Conservation (phyloP, 352 stramenopile species). For the Globisporangium solare region DNA sequence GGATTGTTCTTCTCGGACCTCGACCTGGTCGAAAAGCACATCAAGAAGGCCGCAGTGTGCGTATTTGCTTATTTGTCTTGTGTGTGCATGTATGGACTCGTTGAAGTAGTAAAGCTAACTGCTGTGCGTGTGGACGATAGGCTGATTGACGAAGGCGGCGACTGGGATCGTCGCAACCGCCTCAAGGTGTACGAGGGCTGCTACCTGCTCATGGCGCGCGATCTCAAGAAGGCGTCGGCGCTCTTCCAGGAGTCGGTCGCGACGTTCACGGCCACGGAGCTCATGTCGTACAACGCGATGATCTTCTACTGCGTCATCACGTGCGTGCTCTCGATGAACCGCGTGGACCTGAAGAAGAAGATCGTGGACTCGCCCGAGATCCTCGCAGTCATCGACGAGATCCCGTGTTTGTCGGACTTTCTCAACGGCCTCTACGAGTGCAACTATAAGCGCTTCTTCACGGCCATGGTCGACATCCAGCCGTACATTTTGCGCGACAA, state of each 20-base stretch:
- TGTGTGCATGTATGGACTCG: slow-evolving; percentile 1
- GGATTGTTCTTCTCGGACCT: slow-evolving; percentile 86
- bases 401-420: slow-evolving; percentile 78
- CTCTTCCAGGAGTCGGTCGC: slow-evolving; percentile 96
- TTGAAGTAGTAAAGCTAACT: background rate
- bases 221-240: slow-evolving; percentile 92
- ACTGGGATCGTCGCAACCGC: slow-evolving; percentile 98
- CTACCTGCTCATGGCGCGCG: slow-evolving; percentile 89
- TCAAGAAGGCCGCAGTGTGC: slow-evolving; percentile 84
- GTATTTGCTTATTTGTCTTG: slow-evolving; percentile 7
- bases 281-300: slow-evolving; percentile 97
- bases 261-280: slow-evolving; percentile 97
- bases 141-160: slow-evolving; percentile 93
- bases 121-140: slow-evolving; percentile 15
- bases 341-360: slow-evolving; percentile 97
- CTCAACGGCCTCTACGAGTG: slow-evolving; percentile 96
- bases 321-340: slow-evolving; percentile 91
- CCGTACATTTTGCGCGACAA: slow-evolving; percentile 88
- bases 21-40: slow-evolving; percentile 77
- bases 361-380: slow-evolving; percentile 97
- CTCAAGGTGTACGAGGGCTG: slow-evolving; percentile 98
- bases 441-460: slow-evolving; percentile 97
- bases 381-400: slow-evolving; percentile 82
- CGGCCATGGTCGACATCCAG: slow-evolving; percentile 86
- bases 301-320: slow-evolving; percentile 97